Evolutionary conservation across 257 asterid genomes (phyloP), one percentile per base, ranked within the genome.

Genomic region (Henckelia pumila): DNA sequence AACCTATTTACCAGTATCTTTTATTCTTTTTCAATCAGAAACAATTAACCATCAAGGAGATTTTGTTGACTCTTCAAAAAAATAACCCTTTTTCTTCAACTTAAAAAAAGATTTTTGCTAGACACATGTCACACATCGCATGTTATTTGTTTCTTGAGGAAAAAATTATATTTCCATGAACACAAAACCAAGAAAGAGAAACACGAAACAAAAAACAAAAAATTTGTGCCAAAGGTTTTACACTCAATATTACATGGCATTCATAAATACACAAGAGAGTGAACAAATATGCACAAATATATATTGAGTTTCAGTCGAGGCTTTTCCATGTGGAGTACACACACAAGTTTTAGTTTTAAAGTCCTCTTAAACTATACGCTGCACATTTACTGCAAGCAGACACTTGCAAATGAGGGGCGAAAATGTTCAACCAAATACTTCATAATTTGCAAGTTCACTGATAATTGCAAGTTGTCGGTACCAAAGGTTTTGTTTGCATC

Each of bases 341-440:
- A 29, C 17, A 33, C 8, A 37, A 40, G 5, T 40, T 11, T 13
- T 13, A 40, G n/a, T 10, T 4, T 13, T 53, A 13, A 71, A 69
- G 49, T 28, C 23, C 60, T n/a, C 14, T 59, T 21, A 29, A 59
- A 25, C 59, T 28, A 8, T 21, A 66, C 16, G 22, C 17, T 4
- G 19, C 52, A 22, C 25, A 59, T 19, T 58, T 66, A 23, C 62
- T 57, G 40, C 17, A 66, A 66, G 22, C 50, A 40, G 53, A 53
- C 6, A 6, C 8, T 29, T 29, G 24, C 16, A 44, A 44, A 40
- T 25, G 21, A 50, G 59, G n/a, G 24, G 8, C 56, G 16, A 44
- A 30, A 47, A 58, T 58, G 30, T 20, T 17, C 21, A 21, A 3
- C 26, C 14, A 37, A 55, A 44, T 33, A 30, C 21, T 25, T 70